phyloP scores from a whole-genome alignment of 1,284 basidiomycete species.

The Boletus mariae region DNA sequence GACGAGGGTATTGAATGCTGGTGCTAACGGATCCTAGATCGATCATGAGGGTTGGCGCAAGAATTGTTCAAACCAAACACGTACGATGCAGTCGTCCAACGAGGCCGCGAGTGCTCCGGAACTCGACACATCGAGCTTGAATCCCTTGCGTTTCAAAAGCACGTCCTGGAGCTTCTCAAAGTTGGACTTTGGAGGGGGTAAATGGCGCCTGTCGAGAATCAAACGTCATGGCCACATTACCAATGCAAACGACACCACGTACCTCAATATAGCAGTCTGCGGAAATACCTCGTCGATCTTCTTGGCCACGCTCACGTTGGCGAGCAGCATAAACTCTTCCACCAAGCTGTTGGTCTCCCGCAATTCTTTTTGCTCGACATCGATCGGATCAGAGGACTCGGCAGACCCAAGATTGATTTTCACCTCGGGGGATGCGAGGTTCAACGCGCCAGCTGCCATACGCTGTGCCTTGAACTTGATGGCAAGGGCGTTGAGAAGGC shows the following conservation, averaged over 20 bases:
- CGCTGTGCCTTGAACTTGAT: conserved; percentile 83
- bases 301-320: conserved; percentile 91
- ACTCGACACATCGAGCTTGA: conserved; percentile 88
- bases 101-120: conserved; percentile 90
- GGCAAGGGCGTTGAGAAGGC: conserved; percentile 87
- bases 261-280: conserved; percentile 91
- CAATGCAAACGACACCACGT: conserved; percentile 10
- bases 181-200: conserved; percentile 89
- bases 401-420: conserved; percentile 93
- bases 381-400: conserved; percentile 93
- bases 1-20: conserved; percentile 95
- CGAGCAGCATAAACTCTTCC: conserved; percentile 99
- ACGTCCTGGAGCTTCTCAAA: conserved; percentile 97
- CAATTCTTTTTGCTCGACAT: conserved; percentile 95
- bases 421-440: conserved; percentile 96
- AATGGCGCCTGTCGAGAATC: conserved; percentile 62
- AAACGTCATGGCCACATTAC: neutral
- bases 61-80: conserved; percentile 28
- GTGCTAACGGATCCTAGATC: conserved; percentile 68
- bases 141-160: conserved; percentile 78
- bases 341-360: conserved; percentile 95
- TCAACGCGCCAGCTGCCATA: conserved; percentile 93
- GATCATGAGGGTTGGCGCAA: neutral
- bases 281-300: conserved; percentile 96
- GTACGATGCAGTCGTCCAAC: conserved; percentile 82